These are phyloP conservation scores for Actinomucor elegans DNA, from an alignment of 371 early-diverging fungal species.

Conservation along the genomic window DNA sequence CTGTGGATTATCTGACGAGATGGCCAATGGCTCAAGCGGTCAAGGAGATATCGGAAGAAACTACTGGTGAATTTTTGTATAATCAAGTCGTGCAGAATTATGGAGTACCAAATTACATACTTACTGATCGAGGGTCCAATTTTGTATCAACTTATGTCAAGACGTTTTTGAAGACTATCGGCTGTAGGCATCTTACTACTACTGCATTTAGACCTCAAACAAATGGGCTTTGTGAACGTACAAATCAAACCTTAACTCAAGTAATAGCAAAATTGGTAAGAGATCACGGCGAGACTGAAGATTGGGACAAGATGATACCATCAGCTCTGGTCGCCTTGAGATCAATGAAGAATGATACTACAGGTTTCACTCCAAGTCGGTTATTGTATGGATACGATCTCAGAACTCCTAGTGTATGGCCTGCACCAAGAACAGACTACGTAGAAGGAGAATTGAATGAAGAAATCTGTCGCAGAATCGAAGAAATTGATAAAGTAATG, in stretches of 20 bases:
- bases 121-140: conserved; percentile 22
- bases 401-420: conserved; percentile 14
- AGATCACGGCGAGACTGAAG: neutral
- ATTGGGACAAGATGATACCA: conserved; percentile 14
- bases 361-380: conserved; percentile 2
- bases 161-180: conserved; percentile 7
- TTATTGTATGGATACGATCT: conserved; percentile 19
- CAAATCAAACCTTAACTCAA: conserved; percentile 16
- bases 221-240: conserved; percentile 34
- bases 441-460: conserved; percentile 6
- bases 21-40: conserved; percentile 17
- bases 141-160: conserved; percentile 9
- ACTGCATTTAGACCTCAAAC: conserved; percentile 28
- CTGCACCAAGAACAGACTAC: conserved; percentile 18
- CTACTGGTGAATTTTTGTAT: conserved; percentile 12
- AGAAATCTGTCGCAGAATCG: neutral
- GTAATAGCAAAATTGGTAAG: conserved; percentile 11
- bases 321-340: conserved; percentile 11
- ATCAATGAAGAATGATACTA: conserved; percentile 15
- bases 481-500: conserved; percentile 10
- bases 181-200: conserved; percentile 9
- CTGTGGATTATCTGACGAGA: conserved; percentile 10
- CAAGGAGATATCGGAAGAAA: conserved; percentile 9
- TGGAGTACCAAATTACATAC: conserved; percentile 5
- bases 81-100: conserved; percentile 1